Conservation (phyloP, 2,329 filamentous ascomycete species). For the Ascochyta clinopodiicola region DNA sequence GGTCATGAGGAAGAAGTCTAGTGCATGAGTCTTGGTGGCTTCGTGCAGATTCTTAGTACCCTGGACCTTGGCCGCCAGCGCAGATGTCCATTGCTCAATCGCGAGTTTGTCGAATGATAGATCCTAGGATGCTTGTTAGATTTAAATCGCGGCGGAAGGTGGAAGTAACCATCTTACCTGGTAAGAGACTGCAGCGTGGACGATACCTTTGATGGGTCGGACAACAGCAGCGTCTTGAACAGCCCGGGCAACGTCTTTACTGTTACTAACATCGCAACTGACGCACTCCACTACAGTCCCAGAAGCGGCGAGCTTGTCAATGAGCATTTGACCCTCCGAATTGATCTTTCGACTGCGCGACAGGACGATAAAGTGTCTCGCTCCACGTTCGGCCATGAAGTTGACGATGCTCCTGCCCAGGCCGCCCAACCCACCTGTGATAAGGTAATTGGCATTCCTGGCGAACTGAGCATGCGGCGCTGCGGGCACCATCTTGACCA, state of each 20-base stretch:
- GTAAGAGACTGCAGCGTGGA: constrained; percentile 16
- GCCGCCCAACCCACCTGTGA: constrained; percentile 30
- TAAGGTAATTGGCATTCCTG: constrained; percentile 21
- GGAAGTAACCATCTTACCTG: too few species aligned
- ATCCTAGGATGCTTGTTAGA: too few species aligned
- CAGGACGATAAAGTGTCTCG: constrained; percentile 18
- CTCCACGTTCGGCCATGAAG: constrained; percentile 30
- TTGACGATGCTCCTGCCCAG: constrained; percentile 22
- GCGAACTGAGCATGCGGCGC: constrained; percentile 12
- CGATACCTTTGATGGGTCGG: constrained; percentile 21
- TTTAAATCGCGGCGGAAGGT: too few species aligned
- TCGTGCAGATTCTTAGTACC: constrained; percentile 39
- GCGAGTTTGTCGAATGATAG: too few species aligned
- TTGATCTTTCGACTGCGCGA: constrained; percentile 5
- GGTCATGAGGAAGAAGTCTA: constrained; percentile 40
- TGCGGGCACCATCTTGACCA: constrained; percentile 8
- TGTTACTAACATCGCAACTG: not conserved
- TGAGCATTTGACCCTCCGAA: not conserved
- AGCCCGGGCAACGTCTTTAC: too few species aligned
- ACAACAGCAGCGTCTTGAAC: too few species aligned
- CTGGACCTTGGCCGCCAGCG: constrained; percentile 30
- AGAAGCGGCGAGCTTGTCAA: not conserved
- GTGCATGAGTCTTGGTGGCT: constrained; percentile 3
- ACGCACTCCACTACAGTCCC: not conserved
- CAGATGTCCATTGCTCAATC: not conserved